Percentiles rank a stretch among this genome's conserved stretches.
These are phyloP conservation scores for Diplosphaera chodatii DNA, from an alignment of 139 green algal species.

Conservation along the genomic window DNA sequence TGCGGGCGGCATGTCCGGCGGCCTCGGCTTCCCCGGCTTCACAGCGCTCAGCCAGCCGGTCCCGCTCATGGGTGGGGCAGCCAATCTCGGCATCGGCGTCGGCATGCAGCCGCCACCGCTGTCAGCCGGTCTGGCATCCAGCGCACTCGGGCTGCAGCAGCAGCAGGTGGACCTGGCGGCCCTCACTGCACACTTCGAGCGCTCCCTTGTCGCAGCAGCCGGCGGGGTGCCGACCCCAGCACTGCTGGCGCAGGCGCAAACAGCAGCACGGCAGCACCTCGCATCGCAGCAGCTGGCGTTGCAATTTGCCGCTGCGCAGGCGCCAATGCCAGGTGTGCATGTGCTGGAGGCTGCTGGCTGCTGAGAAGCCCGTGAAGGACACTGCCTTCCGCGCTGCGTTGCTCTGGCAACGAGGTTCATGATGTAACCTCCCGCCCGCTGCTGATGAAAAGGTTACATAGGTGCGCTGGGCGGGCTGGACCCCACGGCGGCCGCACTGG, in stretches of 20 bases:
- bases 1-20: neutral
- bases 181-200: neutral
- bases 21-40: neutral
- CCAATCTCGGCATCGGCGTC: neutral
- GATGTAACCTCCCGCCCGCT: neutral
- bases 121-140: neutral
- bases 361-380: too few relatives aligned
- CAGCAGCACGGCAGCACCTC: neutral
- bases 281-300: neutral
- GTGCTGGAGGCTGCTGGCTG: too few relatives aligned
- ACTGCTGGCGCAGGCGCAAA: neutral
- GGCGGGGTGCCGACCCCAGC: neutral
- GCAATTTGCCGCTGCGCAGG: neutral
- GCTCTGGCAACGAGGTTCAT: too few relatives aligned
- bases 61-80: neutral
- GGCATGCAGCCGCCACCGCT: neutral
- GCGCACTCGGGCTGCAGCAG: too few relatives aligned
- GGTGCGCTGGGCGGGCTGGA: neutral
- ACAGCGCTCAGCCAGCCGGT: neutral
- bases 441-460: neutral
- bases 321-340: neutral
- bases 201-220: neutral
- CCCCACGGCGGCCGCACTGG: too few relatives aligned
- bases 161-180: neutral
- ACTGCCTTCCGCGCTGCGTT: too few relatives aligned